Base-by-base conservation (phyloP, 192 early-diverging fungal genomes). In the Backusella westeae region DNA sequence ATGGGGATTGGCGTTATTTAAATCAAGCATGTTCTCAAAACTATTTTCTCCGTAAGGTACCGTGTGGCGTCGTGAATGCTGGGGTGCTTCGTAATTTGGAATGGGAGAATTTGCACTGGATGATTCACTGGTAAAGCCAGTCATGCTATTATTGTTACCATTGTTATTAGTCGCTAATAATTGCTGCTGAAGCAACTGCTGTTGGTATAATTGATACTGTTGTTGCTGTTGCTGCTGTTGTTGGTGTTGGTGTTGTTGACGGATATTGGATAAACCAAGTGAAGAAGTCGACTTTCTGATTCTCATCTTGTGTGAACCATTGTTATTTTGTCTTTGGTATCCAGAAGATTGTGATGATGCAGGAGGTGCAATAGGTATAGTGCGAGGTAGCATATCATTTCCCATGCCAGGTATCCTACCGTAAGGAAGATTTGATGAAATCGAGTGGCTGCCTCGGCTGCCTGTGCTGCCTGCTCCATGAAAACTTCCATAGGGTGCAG, bases 261-360 rank as follows among this genome's bases (percentile, higher is more conserved):
- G 38, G 6, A 44, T 49, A 17, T 71, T 71, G 12, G 70, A 49
- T 32, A 71, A 32, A 9, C 70, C 70, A 32, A 32, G 39, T 19
- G 26, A 29, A 49, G 70, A 71, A 26, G 42, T 29, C 23, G 36
- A 41, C 17, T 71, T 71, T 49, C 39, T 71, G 29, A 71, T 49
- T 46, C 70, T 71, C 42, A 71, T 71, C 12, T 71, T 71, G 41
- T 44, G 56, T 29, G 56, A 63, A 12, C 56, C 56, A 63, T 63
- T 63, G 10, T 63, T 71, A 21, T 36, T 41, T 34, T 49, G 70
- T 26, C 44, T 41, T 49, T 26, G 70, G 15, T 71, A 71, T 32
- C 70, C 70, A 6, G 70, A 49, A 6, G 70, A 71, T 34, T 71
- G 70, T 23, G 70, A 41, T 6, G 39, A 17, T 46, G 39, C 42